Conservation (phyloP, 208 protist genomes). For the Leishmania aethiopica region DNA sequence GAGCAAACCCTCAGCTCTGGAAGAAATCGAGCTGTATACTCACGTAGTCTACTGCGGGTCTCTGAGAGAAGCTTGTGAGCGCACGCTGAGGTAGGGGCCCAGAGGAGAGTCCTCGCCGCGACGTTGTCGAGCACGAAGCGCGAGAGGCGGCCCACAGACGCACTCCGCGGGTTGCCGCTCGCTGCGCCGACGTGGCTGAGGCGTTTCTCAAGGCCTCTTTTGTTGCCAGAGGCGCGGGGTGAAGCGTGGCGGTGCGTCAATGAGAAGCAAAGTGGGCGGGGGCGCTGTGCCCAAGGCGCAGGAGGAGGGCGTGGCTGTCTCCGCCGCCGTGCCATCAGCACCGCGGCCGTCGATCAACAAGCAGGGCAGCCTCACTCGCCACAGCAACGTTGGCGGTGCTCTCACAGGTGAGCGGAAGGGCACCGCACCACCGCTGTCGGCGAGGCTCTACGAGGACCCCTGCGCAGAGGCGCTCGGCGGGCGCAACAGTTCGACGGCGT, state of each 20-base stretch:
- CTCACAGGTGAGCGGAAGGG: not conserved
- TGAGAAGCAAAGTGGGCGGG: not conserved
- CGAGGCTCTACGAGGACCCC: constrained; percentile 3
- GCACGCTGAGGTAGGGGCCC: not conserved
- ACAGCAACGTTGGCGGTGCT: not conserved
- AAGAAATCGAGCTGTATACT: not conserved
- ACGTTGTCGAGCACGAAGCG: not conserved
- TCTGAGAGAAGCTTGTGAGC: not conserved
- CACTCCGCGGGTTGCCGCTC: not conserved
- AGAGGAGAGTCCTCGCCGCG: not conserved
- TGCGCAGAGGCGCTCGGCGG: not conserved
- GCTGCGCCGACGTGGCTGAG: not conserved
- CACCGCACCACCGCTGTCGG: not conserved
- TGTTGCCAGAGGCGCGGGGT: not conserved
- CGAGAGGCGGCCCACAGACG: not conserved
- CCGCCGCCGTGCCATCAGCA: not conserved
- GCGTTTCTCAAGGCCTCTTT: too few species aligned
- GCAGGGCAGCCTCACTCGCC: not conserved
- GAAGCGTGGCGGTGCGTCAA: not conserved
- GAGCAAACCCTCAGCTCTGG: not conserved
- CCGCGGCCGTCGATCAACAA: not conserved
- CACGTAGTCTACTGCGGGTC: too few species aligned
- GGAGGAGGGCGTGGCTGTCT: not conserved
- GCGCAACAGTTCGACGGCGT: not conserved
- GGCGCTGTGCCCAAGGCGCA: not conserved